Percentiles rank a stretch among this genome's conserved stretches.
Conservation (phyloP, 495 filamentous ascomycete species). For the Venustampulla echinocandica region DNA sequence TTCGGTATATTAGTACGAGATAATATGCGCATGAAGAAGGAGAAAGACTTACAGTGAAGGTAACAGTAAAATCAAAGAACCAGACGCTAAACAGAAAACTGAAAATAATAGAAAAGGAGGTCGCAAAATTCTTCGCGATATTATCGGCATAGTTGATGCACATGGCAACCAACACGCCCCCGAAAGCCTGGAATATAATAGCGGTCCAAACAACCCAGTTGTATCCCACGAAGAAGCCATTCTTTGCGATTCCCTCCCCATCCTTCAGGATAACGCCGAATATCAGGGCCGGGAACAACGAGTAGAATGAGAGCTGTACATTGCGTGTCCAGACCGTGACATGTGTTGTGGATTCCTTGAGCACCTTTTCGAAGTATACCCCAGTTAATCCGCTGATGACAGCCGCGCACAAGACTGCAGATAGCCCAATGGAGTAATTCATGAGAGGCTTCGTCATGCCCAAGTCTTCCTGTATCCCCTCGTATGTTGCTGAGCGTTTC, state of each 20-base stretch:
- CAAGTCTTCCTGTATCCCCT: slow-evolving; percentile 82
- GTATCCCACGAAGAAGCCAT: slow-evolving; percentile 90
- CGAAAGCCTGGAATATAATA: slow-evolving; percentile 70
- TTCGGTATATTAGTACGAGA: not conserved
- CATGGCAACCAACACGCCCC: slow-evolving; percentile 74
- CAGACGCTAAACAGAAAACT: slow-evolving; percentile 76
- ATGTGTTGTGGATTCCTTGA: slow-evolving; percentile 66
- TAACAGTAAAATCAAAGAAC: slow-evolving; percentile 74
- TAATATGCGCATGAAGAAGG: not conserved
- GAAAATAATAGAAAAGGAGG: slow-evolving; percentile 78
- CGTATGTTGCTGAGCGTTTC: slow-evolving; percentile 86
- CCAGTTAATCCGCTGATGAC: slow-evolving; percentile 74
- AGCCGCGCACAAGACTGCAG: slow-evolving; percentile 67
- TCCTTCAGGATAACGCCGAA: slow-evolving; percentile 82
- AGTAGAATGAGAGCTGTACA: slow-evolving; percentile 87
- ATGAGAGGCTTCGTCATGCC: slow-evolving; percentile 52
- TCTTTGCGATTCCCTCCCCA: slow-evolving; percentile 68
- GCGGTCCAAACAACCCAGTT: slow-evolving; percentile 85
- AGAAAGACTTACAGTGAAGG: slow-evolving; percentile 52
- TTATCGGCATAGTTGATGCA: slow-evolving; percentile 83
- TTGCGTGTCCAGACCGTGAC: slow-evolving; percentile 87
- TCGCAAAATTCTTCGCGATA: slow-evolving; percentile 85
- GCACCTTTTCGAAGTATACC: slow-evolving; percentile 90
- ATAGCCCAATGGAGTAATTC: slow-evolving; percentile 68
- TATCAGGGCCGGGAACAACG: slow-evolving; percentile 76